Conservation (phyloP, 352 stramenopile species). For the Aphanomyces cochlioides region DNA sequence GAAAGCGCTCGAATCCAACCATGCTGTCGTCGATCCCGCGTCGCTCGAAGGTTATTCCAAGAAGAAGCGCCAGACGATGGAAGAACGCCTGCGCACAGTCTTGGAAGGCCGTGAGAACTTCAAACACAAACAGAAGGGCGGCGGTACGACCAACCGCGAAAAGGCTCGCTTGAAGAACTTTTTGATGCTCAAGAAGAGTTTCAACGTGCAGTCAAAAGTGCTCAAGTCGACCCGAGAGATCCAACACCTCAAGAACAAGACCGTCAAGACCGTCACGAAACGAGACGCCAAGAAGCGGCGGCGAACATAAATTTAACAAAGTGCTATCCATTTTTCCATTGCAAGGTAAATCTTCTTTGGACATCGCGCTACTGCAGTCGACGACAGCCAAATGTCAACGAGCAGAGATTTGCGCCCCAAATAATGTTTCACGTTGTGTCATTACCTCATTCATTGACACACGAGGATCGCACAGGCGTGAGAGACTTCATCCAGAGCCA, state of each 20-base stretch:
- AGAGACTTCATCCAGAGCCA: too few species aligned
- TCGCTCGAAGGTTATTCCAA: constrained; percentile 86
- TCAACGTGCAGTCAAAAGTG: constrained; percentile 85
- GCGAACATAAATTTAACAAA: constrained; percentile 30
- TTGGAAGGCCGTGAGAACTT: constrained; percentile 90
- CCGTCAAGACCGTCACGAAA: constrained; percentile 85
- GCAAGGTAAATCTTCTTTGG: not conserved
- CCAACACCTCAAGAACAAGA: constrained; percentile 68
- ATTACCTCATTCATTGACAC: too few species aligned
- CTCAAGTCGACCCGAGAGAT: constrained; percentile 81
- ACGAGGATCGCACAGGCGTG: too few species aligned
- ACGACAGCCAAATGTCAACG: too few species aligned
- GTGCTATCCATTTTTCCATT: not conserved
- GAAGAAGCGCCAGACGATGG: constrained; percentile 85
- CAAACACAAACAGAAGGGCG: constrained; percentile 87
- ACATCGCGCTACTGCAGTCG: too few species aligned
- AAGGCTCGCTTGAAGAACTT: constrained; percentile 98
- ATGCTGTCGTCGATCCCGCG: constrained; percentile 67
- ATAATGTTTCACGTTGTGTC: too few species aligned
- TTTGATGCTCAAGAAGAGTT: constrained; percentile 96
- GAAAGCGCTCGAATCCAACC: constrained; percentile 42
- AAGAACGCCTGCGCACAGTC: constrained; percentile 76
- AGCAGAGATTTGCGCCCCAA: too few species aligned
- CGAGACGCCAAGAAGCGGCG: constrained; percentile 54
- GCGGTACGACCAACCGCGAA: constrained; percentile 97